Base-by-base conservation (phyloP, 2,329 filamentous ascomycete genomes). In the Ophiostoma montium region DNA sequence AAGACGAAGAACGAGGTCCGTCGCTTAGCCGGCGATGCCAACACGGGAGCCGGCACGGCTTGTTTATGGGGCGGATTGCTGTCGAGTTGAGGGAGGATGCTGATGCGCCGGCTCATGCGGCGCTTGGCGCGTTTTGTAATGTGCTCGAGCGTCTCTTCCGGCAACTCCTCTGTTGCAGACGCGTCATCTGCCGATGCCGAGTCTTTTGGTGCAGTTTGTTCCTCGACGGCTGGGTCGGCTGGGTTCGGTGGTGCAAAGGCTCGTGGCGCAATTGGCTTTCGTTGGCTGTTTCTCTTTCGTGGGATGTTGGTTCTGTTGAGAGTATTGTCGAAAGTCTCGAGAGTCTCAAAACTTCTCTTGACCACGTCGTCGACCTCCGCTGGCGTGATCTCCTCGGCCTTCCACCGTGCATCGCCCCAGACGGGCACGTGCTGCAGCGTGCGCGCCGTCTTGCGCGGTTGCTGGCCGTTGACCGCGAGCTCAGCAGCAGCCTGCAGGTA, bases 391-490 rank as follows among this genome's bases (percentile, higher is more conserved):
- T 42, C 23, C 6, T 42, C 13, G 11, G 39, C 23, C 12, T 15
- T 10, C 39, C 39, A 42, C 30, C 21, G n/a, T 33, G 59, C 60
- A 30, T 60, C 57, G 5, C 57, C 57, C 50, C 61, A 67, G 33
- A 57, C 57, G 11, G 63, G 60, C 51, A 66, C 60, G 39, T 62
- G 53, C 15, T 50, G 51, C 8, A 52, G 46, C 12, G 53, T 56
- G n/a, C 63, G 60, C 18, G 50, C 43, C 49, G 58, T 62, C 54
- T 70, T 70, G 31, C 67, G 59, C 19, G 60, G 36, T 0, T 60
- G 62, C 2, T 49, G 44, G 2, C 64, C 62, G 19, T 62, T 60
- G 21, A 55, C 59, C 15, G 61, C 57, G 5, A 69, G 57, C 52
- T 70, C 67, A 5, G 49, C 31, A 13, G 54, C 45, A 2, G 52